Percentiles rank a stretch among this genome's conserved stretches.
phyloP scores from a whole-genome alignment of 805 yeast species.

The Lipomyces sp. region DNA sequence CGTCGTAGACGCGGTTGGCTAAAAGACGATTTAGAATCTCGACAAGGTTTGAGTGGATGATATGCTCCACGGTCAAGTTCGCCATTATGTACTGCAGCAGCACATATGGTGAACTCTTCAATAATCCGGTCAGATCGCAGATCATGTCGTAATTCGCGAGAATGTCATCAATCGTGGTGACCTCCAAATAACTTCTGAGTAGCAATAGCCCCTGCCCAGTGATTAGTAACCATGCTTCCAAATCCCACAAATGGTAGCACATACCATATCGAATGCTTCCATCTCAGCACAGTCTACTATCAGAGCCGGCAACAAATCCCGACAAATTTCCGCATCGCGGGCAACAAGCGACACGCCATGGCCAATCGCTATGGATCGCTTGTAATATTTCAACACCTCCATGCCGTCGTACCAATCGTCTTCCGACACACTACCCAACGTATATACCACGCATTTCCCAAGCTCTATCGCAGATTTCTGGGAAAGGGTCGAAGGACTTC shows the following conservation, averaged over 20 bases:
- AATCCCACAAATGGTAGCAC: neutral
- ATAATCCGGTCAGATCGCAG: slow-evolving; percentile 9
- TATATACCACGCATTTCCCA: slow-evolving; percentile 32
- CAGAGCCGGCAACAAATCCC: slow-evolving; percentile 23
- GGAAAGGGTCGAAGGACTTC: slow-evolving; percentile 20
- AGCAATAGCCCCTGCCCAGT: slow-evolving; percentile 19
- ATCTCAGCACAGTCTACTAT: slow-evolving; percentile 22
- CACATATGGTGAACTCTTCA: slow-evolving; percentile 16
- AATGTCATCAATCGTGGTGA: slow-evolving; percentile 9
- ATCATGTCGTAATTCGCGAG: slow-evolving; percentile 16
- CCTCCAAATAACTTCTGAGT: slow-evolving; percentile 19
- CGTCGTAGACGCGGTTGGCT: neutral
- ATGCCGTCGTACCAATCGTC: slow-evolving; percentile 35
- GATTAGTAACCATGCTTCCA: neutral
- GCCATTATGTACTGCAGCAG: slow-evolving; percentile 15
- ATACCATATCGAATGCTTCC: slow-evolving; percentile 27
- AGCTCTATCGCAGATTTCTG: slow-evolving; percentile 26
- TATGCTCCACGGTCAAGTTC: neutral
- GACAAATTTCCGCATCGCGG: slow-evolving; percentile 13
- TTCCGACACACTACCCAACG: slow-evolving; percentile 25
- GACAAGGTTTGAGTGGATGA: slow-evolving; percentile 10
- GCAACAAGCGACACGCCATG: slow-evolving; percentile 33
- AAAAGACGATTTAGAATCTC: slow-evolving; percentile 5
- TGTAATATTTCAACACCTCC: slow-evolving; percentile 21
- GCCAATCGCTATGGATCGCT: slow-evolving; percentile 32